These are phyloP conservation scores for Penicillium sp. DNA, from an alignment of 2,329 filamentous ascomycete species.

Conservation along the genomic window DNA sequence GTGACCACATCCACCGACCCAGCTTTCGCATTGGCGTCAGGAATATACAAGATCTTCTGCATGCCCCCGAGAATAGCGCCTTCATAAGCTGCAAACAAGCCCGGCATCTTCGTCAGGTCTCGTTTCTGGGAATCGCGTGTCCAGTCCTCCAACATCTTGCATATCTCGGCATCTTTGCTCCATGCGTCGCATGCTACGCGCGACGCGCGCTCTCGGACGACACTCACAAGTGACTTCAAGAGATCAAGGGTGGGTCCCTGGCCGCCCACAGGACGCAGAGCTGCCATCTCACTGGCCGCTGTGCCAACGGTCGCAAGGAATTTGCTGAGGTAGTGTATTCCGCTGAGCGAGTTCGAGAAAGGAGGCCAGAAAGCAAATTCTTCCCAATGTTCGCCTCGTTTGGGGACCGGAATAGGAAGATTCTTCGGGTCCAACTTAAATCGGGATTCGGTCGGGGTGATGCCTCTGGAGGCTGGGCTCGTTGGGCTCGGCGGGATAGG, in stretches of 20 bases:
- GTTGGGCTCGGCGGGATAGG: conserved; percentile 69
- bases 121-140: conserved; percentile 77
- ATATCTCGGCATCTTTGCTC: conserved; percentile 91
- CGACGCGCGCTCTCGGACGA: conserved; percentile 81
- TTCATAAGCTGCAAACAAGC: conserved; percentile 83
- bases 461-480: conserved; percentile 61
- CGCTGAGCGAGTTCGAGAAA: conserved; percentile 86
- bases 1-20: conserved; percentile 77
- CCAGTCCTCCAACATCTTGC: conserved; percentile 94
- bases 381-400: conserved; percentile 84
- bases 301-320: conserved; percentile 83
- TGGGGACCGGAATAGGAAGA: conserved; percentile 75
- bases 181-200: conserved; percentile 86
- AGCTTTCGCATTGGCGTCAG: conserved; percentile 77
- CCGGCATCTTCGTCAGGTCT: conserved; percentile 89
- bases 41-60: conserved; percentile 94
- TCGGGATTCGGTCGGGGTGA: conserved; percentile 68
- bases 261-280: conserved; percentile 68
- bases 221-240: conserved; percentile 74
- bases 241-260: conserved; percentile 65
- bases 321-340: conserved; percentile 85
- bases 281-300: conserved; percentile 82
- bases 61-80: conserved; percentile 79
- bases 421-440: conserved; percentile 81
- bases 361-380: conserved; percentile 96